Evolutionary conservation across 2,329 filamentous ascomycete genomes (phyloP).

Genomic region (Botrytis aclada): DNA sequence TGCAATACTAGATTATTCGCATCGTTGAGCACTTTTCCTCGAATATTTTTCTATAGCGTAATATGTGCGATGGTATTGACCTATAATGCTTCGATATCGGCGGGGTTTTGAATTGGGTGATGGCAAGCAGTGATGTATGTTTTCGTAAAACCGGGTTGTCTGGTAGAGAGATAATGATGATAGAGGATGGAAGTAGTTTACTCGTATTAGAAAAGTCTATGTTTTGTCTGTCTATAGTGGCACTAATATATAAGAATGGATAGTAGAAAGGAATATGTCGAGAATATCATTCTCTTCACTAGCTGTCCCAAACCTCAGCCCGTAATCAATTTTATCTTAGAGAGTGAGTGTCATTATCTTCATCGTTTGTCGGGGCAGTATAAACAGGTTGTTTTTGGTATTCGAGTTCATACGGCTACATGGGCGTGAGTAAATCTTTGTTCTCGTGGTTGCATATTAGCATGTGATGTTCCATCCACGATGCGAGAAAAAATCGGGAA

Average conservation of each 20-base stretch:
- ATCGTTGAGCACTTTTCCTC: not conserved
- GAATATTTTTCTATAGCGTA: too few relatives aligned
- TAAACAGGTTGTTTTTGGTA: not conserved
- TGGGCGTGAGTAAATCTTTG: too few relatives aligned
- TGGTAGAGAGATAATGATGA: not conserved
- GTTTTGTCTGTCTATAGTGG: not conserved
- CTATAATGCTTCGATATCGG: not conserved
- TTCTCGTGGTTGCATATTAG: fast-evolving
- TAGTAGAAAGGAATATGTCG: not conserved
- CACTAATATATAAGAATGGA: not conserved
- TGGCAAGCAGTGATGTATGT: not conserved
- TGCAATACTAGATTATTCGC: not conserved
- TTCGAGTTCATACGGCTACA: not conserved
- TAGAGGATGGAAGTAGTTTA: not conserved
- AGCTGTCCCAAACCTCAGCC: too few relatives aligned
- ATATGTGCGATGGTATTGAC: not conserved
- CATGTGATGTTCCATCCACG: too few relatives aligned
- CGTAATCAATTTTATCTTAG: not conserved
- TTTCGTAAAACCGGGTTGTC: not conserved
- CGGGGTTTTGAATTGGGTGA: not conserved
- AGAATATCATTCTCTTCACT: not conserved
- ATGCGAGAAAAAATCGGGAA: too few relatives aligned
- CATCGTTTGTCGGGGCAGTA: too few relatives aligned
- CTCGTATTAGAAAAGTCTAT: not conserved
- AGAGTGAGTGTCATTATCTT: not conserved